phyloP scores from a whole-genome alignment of 345 rosid genomes.

The Odontarrhena argentea region DNA sequence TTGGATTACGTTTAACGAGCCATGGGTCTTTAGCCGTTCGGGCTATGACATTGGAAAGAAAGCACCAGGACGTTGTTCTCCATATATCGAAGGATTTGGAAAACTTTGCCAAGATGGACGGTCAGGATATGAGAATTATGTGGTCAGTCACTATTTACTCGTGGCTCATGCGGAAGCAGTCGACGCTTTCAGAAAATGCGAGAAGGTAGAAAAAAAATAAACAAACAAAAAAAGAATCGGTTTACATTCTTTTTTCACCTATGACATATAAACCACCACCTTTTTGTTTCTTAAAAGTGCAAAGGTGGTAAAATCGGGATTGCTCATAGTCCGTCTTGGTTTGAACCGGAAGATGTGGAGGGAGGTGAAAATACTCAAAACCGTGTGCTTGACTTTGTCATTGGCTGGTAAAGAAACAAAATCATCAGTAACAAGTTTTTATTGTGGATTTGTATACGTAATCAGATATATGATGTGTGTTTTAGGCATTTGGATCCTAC shows the following conservation, averaged over 20 bases:
- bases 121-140: slow-evolving; percentile 35
- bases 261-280: neutral
- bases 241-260: neutral
- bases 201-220: slow-evolving; percentile 17
- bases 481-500: slow-evolving; percentile 42
- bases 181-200: slow-evolving; percentile 33
- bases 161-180: slow-evolving; percentile 37
- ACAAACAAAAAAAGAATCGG: too few relatives aligned
- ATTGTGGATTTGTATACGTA: neutral
- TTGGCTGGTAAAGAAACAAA: slow-evolving; percentile 35
- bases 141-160: slow-evolving; percentile 39
- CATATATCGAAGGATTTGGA: slow-evolving; percentile 20
- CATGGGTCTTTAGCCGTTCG: slow-evolving; percentile 29
- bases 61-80: slow-evolving; percentile 58
- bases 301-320: slow-evolving; percentile 44
- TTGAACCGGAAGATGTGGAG: slow-evolving; percentile 37
- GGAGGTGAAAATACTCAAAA: slow-evolving; percentile 22
- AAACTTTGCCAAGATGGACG: slow-evolving; percentile 34
- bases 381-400: slow-evolving; percentile 38
- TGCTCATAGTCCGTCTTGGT: slow-evolving; percentile 39
- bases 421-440: neutral
- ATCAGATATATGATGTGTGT: neutral
- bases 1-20: slow-evolving; percentile 57
- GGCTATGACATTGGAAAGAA: slow-evolving; percentile 43
- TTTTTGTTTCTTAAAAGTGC: slow-evolving; percentile 1